A percentile compares a stretch with the other conserved stretches of the same genome.
Evolutionary conservation across 1,284 basidiomycete species (phyloP).

Genomic region (Cryptococcus wingfieldii): DNA sequence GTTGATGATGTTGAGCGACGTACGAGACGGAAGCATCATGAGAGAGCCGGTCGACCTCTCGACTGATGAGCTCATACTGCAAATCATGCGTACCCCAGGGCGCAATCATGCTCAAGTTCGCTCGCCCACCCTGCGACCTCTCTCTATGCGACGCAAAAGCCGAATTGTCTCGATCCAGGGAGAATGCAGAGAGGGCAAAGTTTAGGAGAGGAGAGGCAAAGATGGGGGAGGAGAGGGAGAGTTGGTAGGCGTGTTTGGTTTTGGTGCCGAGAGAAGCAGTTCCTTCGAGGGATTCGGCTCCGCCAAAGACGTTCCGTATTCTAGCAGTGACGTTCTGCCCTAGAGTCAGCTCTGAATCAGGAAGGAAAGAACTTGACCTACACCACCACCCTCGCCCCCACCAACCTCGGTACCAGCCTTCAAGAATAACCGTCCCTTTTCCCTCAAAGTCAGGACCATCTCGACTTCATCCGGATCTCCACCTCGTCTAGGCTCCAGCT

Average conservation of each 20-base stretch:
- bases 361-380: slow-evolving; percentile 49
- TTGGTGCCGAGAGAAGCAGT: slow-evolving; percentile 81
- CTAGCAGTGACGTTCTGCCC: slow-evolving; percentile 70
- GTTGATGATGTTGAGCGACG: slow-evolving; percentile 17
- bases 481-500: slow-evolving; percentile 63
- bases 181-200: slow-evolving; percentile 44
- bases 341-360: not conserved
- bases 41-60: slow-evolving; percentile 67
- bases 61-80: slow-evolving; percentile 71
- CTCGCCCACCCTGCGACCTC: slow-evolving; percentile 46
- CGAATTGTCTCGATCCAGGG: slow-evolving; percentile 52
- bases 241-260: slow-evolving; percentile 75
- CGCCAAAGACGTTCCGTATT: slow-evolving; percentile 83
- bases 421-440: slow-evolving; percentile 72
- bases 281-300: slow-evolving; percentile 82
- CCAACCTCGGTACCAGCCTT: slow-evolving; percentile 90
- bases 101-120: slow-evolving; percentile 43
- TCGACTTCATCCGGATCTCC: slow-evolving; percentile 73
- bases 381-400: slow-evolving; percentile 85
- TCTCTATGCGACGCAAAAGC: slow-evolving; percentile 51
- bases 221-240: slow-evolving; percentile 41
- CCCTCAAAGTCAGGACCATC: slow-evolving; percentile 70
- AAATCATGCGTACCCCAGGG: slow-evolving; percentile 65
- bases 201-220: slow-evolving; percentile 45
- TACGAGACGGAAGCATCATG: slow-evolving; percentile 76